A percentile compares a stretch with the other conserved stretches of the same genome.
phyloP scores from a whole-genome alignment of 2,329 filamentous ascomycete genomes.

The Cladophialophora carrionii region DNA sequence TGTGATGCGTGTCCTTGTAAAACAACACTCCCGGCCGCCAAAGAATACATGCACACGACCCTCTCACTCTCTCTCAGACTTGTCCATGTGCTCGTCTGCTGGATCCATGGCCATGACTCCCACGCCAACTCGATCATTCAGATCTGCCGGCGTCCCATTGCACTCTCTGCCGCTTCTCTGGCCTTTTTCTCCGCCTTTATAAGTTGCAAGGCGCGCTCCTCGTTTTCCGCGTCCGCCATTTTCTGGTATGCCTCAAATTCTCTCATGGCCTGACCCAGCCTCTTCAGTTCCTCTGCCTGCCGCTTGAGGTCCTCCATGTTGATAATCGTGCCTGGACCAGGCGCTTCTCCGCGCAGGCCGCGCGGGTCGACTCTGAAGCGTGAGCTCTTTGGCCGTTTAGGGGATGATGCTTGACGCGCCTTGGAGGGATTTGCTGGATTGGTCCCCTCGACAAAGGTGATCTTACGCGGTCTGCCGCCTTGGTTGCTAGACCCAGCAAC shows the following conservation, averaged over 20 bases:
- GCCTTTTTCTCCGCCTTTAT: neutral
- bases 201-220: neutral
- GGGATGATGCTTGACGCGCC: slow-evolving; percentile 19
- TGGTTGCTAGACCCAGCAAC: neutral
- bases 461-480: neutral
- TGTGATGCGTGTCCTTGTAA: neutral
- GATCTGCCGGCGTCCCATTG: too few species aligned
- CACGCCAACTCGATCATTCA: neutral
- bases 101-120: neutral
- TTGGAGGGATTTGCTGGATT: slow-evolving; percentile 2
- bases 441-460: slow-evolving; percentile 11
- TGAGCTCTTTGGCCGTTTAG: slow-evolving; percentile 26
- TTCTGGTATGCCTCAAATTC: slow-evolving; percentile 4
- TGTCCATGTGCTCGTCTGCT: neutral
- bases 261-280: neutral
- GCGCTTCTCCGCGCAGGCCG: slow-evolving; percentile 29
- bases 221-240: neutral
- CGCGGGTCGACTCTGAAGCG: slow-evolving; percentile 30
- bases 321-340: slow-evolving; percentile 34
- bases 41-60: neutral
- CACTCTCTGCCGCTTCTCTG: neutral
- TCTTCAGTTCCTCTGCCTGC: slow-evolving; percentile 12
- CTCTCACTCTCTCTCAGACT: neutral
- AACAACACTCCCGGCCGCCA: neutral
- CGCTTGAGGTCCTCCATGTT: slow-evolving; percentile 26